Conservation (phyloP, 768 basidiomycete genomes). For the Rhizopogon sp. region DNA sequence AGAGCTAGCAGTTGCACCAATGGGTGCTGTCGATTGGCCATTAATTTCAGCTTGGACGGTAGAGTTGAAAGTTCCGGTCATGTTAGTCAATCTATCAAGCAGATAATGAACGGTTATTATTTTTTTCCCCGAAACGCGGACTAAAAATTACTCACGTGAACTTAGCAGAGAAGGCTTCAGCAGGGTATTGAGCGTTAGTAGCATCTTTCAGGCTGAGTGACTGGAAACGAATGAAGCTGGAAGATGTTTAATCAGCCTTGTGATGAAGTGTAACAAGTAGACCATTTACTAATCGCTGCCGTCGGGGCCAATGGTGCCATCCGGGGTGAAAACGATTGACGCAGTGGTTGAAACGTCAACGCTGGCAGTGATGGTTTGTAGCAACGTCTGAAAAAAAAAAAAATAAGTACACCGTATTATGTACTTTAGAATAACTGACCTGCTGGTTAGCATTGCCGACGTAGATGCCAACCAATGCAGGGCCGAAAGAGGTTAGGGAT, state of each 20-base stretch:
- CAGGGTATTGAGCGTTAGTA: slow-evolving; percentile 46
- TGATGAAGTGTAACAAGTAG: background rate
- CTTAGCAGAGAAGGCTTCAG: slow-evolving; percentile 72
- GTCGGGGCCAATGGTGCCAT: slow-evolving; percentile 50
- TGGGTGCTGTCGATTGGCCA: slow-evolving; percentile 55
- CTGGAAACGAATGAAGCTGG: slow-evolving; percentile 75
- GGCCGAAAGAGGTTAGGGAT: slow-evolving; percentile 46
- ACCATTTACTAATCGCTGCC: slow-evolving; percentile 47
- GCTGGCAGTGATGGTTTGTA: slow-evolving; percentile 46
- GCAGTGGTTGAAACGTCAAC: slow-evolving; percentile 48
- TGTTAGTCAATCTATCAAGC: slow-evolving; percentile 51
- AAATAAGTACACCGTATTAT: background rate
- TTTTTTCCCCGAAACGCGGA: no score
- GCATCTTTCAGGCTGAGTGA: slow-evolving; percentile 53
- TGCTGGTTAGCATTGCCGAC: slow-evolving; percentile 58
- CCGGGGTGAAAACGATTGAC: slow-evolving; percentile 47
- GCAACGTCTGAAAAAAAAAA: slow-evolving; percentile 41
- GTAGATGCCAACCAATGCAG: slow-evolving; percentile 51
- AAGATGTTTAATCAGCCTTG: background rate
- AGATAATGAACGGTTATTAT: background rate
- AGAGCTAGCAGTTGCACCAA: slow-evolving; percentile 33
- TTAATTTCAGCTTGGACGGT: slow-evolving; percentile 52
- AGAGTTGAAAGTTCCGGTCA: slow-evolving; percentile 67
- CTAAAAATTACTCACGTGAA: slow-evolving; percentile 52
- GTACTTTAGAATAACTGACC: slow-evolving; percentile 31